Evolutionary conservation across 2,329 filamentous ascomycete species (phyloP).

Genomic region (Trichophyton rubrum): DNA sequence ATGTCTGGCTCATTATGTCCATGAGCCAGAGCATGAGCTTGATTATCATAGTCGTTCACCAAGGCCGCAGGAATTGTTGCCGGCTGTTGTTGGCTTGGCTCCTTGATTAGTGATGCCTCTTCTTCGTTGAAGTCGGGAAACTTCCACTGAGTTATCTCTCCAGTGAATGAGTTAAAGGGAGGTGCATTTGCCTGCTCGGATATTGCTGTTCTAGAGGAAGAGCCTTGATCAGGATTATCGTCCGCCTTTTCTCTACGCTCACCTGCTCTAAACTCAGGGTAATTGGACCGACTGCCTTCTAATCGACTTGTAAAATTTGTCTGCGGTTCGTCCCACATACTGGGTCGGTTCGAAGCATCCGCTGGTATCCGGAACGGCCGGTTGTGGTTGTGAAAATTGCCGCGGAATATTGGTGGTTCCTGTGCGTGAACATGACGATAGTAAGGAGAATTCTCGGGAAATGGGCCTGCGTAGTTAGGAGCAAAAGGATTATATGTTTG

Average conservation of each 20-base stretch:
- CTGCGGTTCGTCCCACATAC: background rate
- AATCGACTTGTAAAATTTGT: background rate
- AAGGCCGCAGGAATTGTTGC: background rate
- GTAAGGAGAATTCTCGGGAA: background rate
- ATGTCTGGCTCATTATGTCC: background rate
- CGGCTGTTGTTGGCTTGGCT: background rate
- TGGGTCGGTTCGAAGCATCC: background rate
- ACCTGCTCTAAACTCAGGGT: background rate
- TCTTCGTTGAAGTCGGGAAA: background rate
- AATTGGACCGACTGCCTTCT: background rate
- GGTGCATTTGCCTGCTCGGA: background rate
- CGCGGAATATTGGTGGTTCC: background rate
- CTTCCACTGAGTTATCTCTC: background rate
- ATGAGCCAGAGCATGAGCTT: too few relatives aligned
- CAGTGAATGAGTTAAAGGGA: background rate
- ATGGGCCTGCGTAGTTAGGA: background rate
- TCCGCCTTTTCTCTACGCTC: background rate
- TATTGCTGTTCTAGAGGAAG: background rate
- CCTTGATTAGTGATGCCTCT: background rate
- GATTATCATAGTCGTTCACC: background rate
- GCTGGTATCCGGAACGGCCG: background rate
- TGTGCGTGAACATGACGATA: background rate
- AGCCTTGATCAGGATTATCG: background rate
- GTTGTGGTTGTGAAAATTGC: conserved; percentile 1
- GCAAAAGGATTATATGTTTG: conserved; percentile 1